Base-by-base conservation (phyloP, 805 yeast genomes). In the Yueomyces sinensis region DNA sequence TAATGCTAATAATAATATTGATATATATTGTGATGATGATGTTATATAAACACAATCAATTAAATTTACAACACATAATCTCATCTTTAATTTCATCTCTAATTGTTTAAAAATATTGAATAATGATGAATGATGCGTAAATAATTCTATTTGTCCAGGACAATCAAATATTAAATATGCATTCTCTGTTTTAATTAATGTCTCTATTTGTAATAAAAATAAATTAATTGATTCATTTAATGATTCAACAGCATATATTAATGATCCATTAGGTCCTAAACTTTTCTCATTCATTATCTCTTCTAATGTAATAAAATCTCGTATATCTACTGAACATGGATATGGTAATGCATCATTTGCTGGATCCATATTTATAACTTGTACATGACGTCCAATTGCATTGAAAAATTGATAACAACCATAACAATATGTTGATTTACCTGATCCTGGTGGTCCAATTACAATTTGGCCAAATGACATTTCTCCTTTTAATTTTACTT, bases 371-470 rank as follows among this genome's bases (percentile, higher is more conserved):
- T 91, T 91, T 16, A 91, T 63, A 2, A 91, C 69, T n/a, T 82
- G 66, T 32, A 82, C 75, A 47, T 82, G 80, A 40, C 99, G 65
- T 5, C 99, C 99, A 34, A 93, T 86, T 2, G 97, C 95, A 39
- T 82, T 79, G 47, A 89, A 68, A 56, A 91, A 91, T 62, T 91
- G 97, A 42, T 71, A 71, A 75, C 89, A 75, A 30, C 98, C 99
- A 54, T 76, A 66, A 55, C 96, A 87, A 54, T 83, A 91, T 0
- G 98, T 93, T 0, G 95, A 82, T 51, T 91, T 91, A 1, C 99
- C 99, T 0, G 94, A 71, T 1, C 98, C 99, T 1, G 99, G 99
- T 0, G 98, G 97, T 0, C 99, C 99, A 27, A 91, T 84, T 9
- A 89, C 87, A 9, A 91, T 72, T 59, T 91, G 95, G 3, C 94